A percentile compares a stretch with the other conserved stretches of the same genome.
These are phyloP conservation scores for Trichophyton benhamiae DNA, from an alignment of 2,329 filamentous ascomycete species.

Conservation along the genomic window DNA sequence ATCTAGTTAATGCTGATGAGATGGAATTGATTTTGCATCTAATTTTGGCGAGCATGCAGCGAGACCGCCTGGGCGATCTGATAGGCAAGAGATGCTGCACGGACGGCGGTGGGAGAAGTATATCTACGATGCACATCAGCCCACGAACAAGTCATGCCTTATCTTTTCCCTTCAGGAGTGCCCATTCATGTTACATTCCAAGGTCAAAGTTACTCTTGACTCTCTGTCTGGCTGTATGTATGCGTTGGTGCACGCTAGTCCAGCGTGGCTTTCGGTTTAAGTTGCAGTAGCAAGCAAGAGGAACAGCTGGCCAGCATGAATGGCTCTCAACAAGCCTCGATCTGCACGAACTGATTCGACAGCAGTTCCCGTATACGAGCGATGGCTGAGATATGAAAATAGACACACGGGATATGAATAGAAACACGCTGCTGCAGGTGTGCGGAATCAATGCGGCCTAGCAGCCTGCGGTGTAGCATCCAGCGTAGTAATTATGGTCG, in stretches of 20 bases:
- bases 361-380: neutral
- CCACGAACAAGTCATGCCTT: no score
- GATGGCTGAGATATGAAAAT: conserved; percentile 3
- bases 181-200: no score
- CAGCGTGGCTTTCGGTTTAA: neutral
- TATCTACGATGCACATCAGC: neutral
- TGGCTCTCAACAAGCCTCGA: neutral
- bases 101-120: neutral
- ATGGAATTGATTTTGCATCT: neutral
- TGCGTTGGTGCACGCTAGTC: neutral
- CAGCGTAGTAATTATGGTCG: neutral
- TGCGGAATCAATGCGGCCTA: neutral
- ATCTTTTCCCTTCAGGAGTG: no score
- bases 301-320: neutral
- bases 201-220: no score
- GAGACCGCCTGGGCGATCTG: neutral
- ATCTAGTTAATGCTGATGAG: neutral
- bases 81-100: neutral
- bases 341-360: neutral
- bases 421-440: neutral
- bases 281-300: neutral
- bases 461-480: neutral
- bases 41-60: neutral
- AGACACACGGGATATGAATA: neutral
- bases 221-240: neutral